These are phyloP conservation scores for Lodderomyces theae DNA, from an alignment of 1,139 yeast genomes.

Conservation along the genomic window DNA sequence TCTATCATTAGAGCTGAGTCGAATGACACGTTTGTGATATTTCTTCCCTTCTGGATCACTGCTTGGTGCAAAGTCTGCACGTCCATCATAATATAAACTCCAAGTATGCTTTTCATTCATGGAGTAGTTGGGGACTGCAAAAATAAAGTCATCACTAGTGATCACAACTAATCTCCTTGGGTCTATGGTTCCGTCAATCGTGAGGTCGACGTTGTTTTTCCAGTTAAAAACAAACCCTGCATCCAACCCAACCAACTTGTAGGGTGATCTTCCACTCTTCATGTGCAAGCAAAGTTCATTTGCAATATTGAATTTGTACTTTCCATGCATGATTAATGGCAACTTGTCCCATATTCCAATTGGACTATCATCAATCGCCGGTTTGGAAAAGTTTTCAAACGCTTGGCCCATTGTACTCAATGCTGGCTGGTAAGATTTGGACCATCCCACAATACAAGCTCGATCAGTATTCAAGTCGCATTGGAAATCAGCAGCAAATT, in stretches of 20 bases:
- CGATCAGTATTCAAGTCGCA: slow-evolving; percentile 35
- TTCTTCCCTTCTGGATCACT: slow-evolving; percentile 30
- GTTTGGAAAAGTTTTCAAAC: slow-evolving; percentile 62
- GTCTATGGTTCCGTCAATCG: slow-evolving; percentile 60
- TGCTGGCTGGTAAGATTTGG: slow-evolving; percentile 43
- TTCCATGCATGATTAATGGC: slow-evolving; percentile 42
- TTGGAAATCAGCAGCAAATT: slow-evolving; percentile 34
- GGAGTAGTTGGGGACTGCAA: slow-evolving; percentile 62
- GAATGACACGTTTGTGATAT: slow-evolving; percentile 38
- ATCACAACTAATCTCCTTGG: slow-evolving; percentile 63
- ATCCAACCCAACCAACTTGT: slow-evolving; percentile 60
- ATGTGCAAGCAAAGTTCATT: slow-evolving; percentile 52
- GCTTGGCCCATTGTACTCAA: slow-evolving; percentile 34
- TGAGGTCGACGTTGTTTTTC: slow-evolving; percentile 60
- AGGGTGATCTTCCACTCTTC: slow-evolving; percentile 75
- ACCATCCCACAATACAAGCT: slow-evolving; percentile 45
- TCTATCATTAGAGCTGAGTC: slow-evolving; percentile 36
- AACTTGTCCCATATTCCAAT: slow-evolving; percentile 70
- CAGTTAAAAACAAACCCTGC: slow-evolving; percentile 84
- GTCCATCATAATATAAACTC: slow-evolving; percentile 34
- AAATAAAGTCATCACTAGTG: slow-evolving; percentile 61
- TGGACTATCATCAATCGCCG: slow-evolving; percentile 80
- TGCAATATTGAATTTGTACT: slow-evolving; percentile 52
- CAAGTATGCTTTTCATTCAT: slow-evolving; percentile 31
- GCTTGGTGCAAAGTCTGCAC: slow-evolving; percentile 19